phyloP scores from a whole-genome alignment of 2,329 filamentous ascomycete species.

The Epichloe uncinata region DNA sequence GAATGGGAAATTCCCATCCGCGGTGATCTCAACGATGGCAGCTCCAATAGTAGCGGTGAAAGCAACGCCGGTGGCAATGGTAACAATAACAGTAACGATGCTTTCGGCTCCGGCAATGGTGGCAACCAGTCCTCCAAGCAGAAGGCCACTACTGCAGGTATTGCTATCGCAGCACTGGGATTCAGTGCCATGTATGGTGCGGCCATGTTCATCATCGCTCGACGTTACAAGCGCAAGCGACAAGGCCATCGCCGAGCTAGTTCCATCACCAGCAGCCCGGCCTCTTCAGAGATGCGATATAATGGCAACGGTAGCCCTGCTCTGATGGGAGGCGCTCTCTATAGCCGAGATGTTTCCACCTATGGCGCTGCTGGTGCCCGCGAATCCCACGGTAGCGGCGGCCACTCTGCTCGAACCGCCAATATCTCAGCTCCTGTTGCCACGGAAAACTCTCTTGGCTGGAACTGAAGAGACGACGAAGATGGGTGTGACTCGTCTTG shows the following conservation, averaged over 20 bases:
- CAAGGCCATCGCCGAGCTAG: conserved; percentile 63
- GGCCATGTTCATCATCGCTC: conserved; percentile 87
- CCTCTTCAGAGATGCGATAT: conserved; percentile 40
- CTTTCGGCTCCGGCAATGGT: conserved; percentile 28
- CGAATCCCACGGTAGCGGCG: conserved; percentile 55
- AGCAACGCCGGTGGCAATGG: conserved; percentile 21
- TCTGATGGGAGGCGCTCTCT: conserved; percentile 57
- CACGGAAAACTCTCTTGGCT: conserved; percentile 87
- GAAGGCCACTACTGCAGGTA: conserved; percentile 49
- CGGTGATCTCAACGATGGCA: conserved; percentile 24
- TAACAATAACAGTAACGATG: conserved; percentile 25
- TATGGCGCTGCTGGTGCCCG: conserved; percentile 37
- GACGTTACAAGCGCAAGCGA: conserved; percentile 79
- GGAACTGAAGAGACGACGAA: conserved; percentile 50
- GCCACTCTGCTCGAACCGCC: conserved; percentile 39
- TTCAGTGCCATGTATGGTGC: conserved; percentile 81
- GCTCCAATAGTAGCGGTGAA: conserved; percentile 18
- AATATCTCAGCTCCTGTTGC: conserved; percentile 83
- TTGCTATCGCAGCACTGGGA: conserved; percentile 64
- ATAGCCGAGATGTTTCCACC: conserved; percentile 42
- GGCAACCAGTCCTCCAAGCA: conserved; percentile 43
- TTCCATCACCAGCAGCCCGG: conserved; percentile 46
- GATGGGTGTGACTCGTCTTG: background rate
- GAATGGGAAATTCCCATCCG: conserved; percentile 31
- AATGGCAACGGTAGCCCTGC: conserved; percentile 36